phyloP scores from a whole-genome alignment of 2,329 filamentous ascomycete genomes.

The Tolypocladium ophioglossoides region DNA sequence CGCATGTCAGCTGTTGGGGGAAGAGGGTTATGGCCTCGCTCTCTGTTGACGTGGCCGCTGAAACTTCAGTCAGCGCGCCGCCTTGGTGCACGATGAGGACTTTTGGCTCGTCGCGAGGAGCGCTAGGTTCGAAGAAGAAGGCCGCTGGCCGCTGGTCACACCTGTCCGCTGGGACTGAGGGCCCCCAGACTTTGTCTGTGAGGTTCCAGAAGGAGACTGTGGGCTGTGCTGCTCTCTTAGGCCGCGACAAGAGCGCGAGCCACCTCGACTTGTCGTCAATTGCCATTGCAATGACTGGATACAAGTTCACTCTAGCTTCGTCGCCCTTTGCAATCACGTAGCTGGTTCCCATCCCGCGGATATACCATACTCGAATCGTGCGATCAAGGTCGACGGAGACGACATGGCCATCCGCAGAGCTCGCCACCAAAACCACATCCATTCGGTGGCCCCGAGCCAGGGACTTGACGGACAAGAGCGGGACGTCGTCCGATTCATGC shows the following conservation, averaged over 20 bases:
- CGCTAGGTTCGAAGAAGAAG: slow-evolving; percentile 49
- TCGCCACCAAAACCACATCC: slow-evolving; percentile 55
- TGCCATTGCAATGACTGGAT: slow-evolving; percentile 51
- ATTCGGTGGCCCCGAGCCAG: slow-evolving; percentile 54
- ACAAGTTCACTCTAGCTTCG: slow-evolving; percentile 31
- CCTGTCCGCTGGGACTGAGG: slow-evolving; percentile 39
- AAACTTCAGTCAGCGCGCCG: slow-evolving; percentile 50
- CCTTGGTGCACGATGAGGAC: slow-evolving; percentile 54
- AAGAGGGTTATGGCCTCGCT: slow-evolving; percentile 35
- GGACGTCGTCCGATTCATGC: slow-evolving; percentile 31
- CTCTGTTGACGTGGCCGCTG: slow-evolving; percentile 28
- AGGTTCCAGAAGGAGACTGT: slow-evolving; percentile 54
- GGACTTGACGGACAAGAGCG: slow-evolving; percentile 48
- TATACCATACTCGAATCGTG: slow-evolving; percentile 54
- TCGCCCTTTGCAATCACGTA: slow-evolving; percentile 32
- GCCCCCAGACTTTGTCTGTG: slow-evolving; percentile 42
- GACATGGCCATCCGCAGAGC: slow-evolving; percentile 53
- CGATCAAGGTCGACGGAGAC: slow-evolving; percentile 63
- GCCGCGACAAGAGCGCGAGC: slow-evolving; percentile 54
- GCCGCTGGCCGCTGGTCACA: slow-evolving; percentile 45
- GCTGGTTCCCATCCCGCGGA: slow-evolving; percentile 32
- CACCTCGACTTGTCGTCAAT: slow-evolving; percentile 55
- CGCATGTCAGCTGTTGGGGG: slow-evolving; percentile 40
- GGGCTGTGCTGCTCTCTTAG: slow-evolving; percentile 15
- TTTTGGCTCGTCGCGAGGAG: slow-evolving; percentile 25